Evolutionary conservation across 1,284 basidiomycete species (phyloP).

Genomic region (Cutaneotrichosporon sp.): DNA sequence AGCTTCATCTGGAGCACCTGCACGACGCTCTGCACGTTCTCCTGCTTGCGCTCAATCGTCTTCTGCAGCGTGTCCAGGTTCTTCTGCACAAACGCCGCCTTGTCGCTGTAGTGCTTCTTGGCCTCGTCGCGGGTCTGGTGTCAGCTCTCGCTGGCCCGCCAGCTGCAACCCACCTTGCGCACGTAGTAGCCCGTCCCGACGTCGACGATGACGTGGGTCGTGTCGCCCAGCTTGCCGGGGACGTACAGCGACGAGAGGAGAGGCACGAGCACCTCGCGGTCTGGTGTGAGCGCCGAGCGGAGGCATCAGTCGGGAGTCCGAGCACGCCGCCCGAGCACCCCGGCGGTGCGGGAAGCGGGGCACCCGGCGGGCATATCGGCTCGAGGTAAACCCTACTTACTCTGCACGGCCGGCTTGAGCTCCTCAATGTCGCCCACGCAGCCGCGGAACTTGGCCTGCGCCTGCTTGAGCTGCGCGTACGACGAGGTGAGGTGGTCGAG

Average conservation of each 20-base stretch:
- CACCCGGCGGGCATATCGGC: not conserved
- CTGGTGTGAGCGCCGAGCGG: slow-evolving; percentile 54
- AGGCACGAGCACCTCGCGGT: slow-evolving; percentile 85
- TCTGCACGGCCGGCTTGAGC: slow-evolving; percentile 71
- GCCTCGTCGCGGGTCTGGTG: slow-evolving; percentile 75
- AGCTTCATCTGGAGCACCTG: slow-evolving; percentile 77
- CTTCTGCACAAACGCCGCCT: slow-evolving; percentile 72
- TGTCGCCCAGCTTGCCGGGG: slow-evolving; percentile 81
- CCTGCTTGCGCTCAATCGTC: slow-evolving; percentile 83
- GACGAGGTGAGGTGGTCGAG: slow-evolving; percentile 88
- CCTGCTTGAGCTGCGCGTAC: slow-evolving; percentile 88
- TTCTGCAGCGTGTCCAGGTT: slow-evolving; percentile 82
- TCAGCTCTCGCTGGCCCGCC: not conserved
- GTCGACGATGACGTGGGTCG: slow-evolving; percentile 88
- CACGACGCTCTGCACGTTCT: slow-evolving; percentile 74
- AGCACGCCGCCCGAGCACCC: not conserved
- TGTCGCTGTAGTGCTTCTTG: slow-evolving; percentile 69
- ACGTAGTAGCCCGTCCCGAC: slow-evolving; percentile 97
- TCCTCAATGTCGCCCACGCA: slow-evolving; percentile 80
- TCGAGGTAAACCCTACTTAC: slow-evolving; percentile 55
- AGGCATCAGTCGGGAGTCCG: not conserved
- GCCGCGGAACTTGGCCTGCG: slow-evolving; percentile 86
- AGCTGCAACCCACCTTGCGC: slow-evolving; percentile 68
- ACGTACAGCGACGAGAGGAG: slow-evolving; percentile 94
- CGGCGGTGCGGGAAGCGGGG: not conserved